These are phyloP conservation scores for Clarkia xantiana DNA, from an alignment of 345 rosid species.

Conservation along the genomic window DNA sequence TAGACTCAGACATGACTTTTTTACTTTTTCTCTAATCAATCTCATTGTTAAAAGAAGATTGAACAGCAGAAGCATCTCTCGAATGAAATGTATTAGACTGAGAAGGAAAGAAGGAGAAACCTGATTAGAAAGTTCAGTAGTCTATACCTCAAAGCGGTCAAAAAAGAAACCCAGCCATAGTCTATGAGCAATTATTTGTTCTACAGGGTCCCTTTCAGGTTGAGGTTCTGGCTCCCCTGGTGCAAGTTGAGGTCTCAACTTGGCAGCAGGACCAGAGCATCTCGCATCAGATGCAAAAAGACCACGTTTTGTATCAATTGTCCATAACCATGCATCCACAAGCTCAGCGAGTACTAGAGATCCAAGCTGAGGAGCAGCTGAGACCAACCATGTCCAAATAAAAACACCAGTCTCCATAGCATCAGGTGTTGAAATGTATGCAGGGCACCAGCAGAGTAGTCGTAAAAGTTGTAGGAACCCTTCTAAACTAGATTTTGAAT, in stretches of 20 bases:
- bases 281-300: slow-evolving; percentile 83
- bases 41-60: no score
- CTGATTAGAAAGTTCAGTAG: no score
- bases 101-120: no score
- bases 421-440: slow-evolving; percentile 80
- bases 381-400: slow-evolving; percentile 97
- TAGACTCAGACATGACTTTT: no score
- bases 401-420: slow-evolving; percentile 97
- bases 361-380: slow-evolving; percentile 91
- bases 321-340: slow-evolving; percentile 99
- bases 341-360: slow-evolving; percentile 92
- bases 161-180: slow-evolving; percentile 90
- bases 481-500: slow-evolving; percentile 62
- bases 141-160: slow-evolving; percentile 87
- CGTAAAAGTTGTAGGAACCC: slow-evolving; percentile 90
- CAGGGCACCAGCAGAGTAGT: slow-evolving; percentile 99
- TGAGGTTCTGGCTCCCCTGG: slow-evolving; percentile 76
- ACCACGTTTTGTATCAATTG: slow-evolving; percentile 91
- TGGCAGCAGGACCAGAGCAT: slow-evolving; percentile 84
- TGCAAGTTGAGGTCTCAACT: slow-evolving; percentile 84
- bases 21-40: no score
- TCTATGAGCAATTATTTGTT: slow-evolving; percentile 90
- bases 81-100: no score
- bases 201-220: slow-evolving; percentile 69
- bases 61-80: no score